Percentiles rank a stretch among this genome's conserved stretches.
These are phyloP conservation scores for Leccinum disarticulatum DNA, from an alignment of 768 basidiomycete genomes.

Conservation along the genomic window DNA sequence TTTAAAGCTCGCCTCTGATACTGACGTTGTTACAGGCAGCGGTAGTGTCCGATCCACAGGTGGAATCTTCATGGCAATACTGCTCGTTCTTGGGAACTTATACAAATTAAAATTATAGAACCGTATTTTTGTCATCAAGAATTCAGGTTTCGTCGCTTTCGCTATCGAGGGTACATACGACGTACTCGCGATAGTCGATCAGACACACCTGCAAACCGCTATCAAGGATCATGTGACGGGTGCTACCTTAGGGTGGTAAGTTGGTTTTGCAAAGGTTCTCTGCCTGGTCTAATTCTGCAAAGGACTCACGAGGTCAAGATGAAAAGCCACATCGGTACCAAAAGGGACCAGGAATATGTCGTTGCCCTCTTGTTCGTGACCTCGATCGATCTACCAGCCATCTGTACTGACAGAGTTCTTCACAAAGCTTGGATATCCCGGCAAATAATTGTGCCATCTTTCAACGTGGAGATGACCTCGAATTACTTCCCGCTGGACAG, in stretches of 20 bases:
- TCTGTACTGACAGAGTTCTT: slow-evolving; percentile 1
- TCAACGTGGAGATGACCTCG: slow-evolving; percentile 77
- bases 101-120: slow-evolving; percentile 39
- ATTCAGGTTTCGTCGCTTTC: slow-evolving; percentile 75
- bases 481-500: slow-evolving; percentile 77
- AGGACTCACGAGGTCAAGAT: slow-evolving; percentile 77
- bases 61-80: slow-evolving; percentile 11
- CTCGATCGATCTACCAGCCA: background rate
- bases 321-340: slow-evolving; percentile 52
- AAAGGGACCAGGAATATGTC: slow-evolving; percentile 60
- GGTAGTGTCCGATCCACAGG: slow-evolving; percentile 72
- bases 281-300: slow-evolving; percentile 3
- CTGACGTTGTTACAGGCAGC: slow-evolving; percentile 42
- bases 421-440: slow-evolving; percentile 69
- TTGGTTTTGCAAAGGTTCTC: background rate
- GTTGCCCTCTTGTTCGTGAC: slow-evolving; percentile 69
- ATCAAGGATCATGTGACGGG: slow-evolving; percentile 65
- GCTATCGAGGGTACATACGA: slow-evolving; percentile 75
- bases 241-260: slow-evolving; percentile 57
- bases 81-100: background rate
- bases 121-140: slow-evolving; percentile 77
- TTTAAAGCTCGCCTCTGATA: background rate
- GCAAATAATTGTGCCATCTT: slow-evolving; percentile 87
- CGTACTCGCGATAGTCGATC: slow-evolving; percentile 80
- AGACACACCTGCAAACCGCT: slow-evolving; percentile 66